Evolutionary conservation across 495 filamentous ascomycete genomes (phyloP), one percentile per base, ranked within the genome.

Genomic region (Daldinia decipiens): DNA sequence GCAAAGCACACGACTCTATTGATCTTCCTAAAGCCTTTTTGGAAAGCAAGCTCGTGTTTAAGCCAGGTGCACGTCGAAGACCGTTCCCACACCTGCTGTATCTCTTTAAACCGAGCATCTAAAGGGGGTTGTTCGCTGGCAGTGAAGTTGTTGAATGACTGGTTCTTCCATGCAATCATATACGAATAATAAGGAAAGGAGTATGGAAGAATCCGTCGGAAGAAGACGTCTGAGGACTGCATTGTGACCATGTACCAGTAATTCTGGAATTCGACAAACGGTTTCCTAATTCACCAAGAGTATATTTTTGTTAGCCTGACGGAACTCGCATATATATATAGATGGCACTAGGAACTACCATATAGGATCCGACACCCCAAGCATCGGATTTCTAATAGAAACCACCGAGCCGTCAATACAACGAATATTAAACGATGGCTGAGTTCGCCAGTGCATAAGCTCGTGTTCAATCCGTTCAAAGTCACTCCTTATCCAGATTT

Each of bases 1-100:
- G 59, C 66, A 26, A 69, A 69, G 32, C 59, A 69, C 5, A 69
- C 1, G 11, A 69, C 3, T 11, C 64, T 69, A 2, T 32, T 62
- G 6, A 69, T 27, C 15, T 58, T 62, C 12, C 59, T 62, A 12
- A 13, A 3, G 54, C 66, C 59, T 19, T 26, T 15, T 5, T 26
- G 17, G 3, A 15, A 13, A 12, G 40, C 24, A 19, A 69, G 59
- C 9, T 43, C 31, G 1, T 32, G 31, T 24, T 32, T 57, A 11
- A 69, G 45, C 59, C 40, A 62, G 5, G 21, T 12, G 21, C 29
- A 39, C 15, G 29, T 58, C 31, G 7, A 21, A 26, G 59, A 62
- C 3, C 3, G 13, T 12, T 52, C 39, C 66, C 66, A 68, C 6
- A n/a, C 19, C 11, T 34, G 1, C 9, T 17, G 62, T 7, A 27